Evolutionary conservation across 805 yeast genomes (phyloP).

Genomic region (Cyberlindnera maclurae): DNA sequence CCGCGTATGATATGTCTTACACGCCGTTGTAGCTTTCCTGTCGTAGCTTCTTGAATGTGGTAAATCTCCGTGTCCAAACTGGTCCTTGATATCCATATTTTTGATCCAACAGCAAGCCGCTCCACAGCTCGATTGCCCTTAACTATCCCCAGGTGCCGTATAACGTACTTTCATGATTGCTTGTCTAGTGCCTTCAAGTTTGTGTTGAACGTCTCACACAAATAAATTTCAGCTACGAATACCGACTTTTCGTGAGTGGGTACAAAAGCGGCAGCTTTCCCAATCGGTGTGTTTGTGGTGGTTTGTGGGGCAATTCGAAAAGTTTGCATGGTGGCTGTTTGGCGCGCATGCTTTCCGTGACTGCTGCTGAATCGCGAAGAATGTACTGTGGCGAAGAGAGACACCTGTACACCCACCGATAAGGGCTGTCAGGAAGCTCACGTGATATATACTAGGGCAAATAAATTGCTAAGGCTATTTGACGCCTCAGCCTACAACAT

Average conservation of each 20-base stretch:
- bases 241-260: conserved; percentile 20
- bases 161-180: conserved; percentile 16
- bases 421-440: too few species aligned
- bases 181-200: conserved; percentile 2
- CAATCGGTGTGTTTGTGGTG: conserved; percentile 1
- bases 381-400: too few species aligned
- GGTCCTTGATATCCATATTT: too few species aligned
- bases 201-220: conserved; percentile 5
- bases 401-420: too few species aligned
- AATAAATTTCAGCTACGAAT: conserved; percentile 14
- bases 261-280: conserved; percentile 11
- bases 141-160: neutral
- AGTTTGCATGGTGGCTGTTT: neutral
- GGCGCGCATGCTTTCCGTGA: neutral
- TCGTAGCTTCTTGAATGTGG: too few species aligned
- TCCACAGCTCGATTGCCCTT: neutral
- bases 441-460: too few species aligned
- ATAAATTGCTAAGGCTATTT: neutral
- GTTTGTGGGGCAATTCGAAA: neutral
- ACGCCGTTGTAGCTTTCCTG: too few species aligned
- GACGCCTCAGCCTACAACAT: neutral
- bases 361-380: neutral
- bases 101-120: neutral
- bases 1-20: too few species aligned
- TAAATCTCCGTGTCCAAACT: too few species aligned